These are phyloP conservation scores for Cladochytrium replicatum DNA, from an alignment of 192 early-diverging fungal genomes.

Conservation along the genomic window DNA sequence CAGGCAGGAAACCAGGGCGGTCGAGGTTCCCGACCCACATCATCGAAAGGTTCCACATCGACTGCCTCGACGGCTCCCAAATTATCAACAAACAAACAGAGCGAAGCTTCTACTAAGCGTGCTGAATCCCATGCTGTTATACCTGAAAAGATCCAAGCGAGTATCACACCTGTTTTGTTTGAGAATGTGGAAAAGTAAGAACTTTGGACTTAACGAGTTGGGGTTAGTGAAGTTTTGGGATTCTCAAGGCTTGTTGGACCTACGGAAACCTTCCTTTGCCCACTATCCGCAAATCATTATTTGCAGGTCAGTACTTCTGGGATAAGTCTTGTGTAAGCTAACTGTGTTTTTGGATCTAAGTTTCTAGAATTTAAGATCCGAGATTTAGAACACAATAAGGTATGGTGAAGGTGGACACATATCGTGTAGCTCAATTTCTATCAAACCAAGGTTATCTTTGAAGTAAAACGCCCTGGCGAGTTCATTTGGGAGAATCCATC, in stretches of 20 bases:
- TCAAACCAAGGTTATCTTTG: slow-evolving; percentile 26
- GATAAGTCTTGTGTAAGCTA: slow-evolving; percentile 1
- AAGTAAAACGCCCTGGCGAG: slow-evolving; percentile 26
- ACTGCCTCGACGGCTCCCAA: too few relatives aligned
- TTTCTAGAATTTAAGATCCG: slow-evolving; percentile 42
- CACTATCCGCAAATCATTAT: slow-evolving; percentile 6
- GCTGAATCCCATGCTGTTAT: too few relatives aligned
- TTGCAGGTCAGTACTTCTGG: slow-evolving; percentile 13
- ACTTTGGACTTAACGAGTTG: too few relatives aligned
- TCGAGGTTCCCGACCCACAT: too few relatives aligned
- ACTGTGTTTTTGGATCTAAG: slow-evolving; percentile 7
- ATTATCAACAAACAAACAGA: too few relatives aligned
- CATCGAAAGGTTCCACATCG: too few relatives aligned
- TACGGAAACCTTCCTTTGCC: slow-evolving; percentile 13
- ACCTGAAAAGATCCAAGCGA: too few relatives aligned
- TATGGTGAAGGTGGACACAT: slow-evolving; percentile 1
- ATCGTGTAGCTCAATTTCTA: neutral
- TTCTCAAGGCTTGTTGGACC: neutral
- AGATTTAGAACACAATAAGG: slow-evolving; percentile 27
- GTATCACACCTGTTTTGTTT: too few relatives aligned
- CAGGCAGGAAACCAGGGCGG: too few relatives aligned
- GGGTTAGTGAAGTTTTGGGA: too few relatives aligned
- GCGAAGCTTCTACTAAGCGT: too few relatives aligned
- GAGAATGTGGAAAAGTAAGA: too few relatives aligned
- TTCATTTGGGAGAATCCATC: slow-evolving; percentile 22